These are phyloP conservation scores for Avena eriantha DNA, from an alignment of 176 grass and related monocot genomes.

Conservation along the genomic window DNA sequence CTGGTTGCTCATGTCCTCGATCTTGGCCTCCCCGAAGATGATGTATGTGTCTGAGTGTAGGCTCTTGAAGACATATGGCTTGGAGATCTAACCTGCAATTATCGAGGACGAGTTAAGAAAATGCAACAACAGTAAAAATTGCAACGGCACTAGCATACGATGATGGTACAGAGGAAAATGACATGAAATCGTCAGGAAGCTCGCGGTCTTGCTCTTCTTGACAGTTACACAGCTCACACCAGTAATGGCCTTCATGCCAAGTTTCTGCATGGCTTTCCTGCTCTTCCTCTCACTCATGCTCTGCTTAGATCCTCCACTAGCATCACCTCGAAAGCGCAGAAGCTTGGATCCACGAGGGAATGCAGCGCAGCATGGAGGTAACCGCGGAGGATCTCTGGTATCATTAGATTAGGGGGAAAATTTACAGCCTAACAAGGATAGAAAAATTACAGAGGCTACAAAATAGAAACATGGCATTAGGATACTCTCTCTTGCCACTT, in stretches of 20 bases:
- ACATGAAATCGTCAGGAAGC: neutral
- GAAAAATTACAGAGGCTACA: too few relatives aligned
- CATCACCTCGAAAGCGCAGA: slow-evolving; percentile 20
- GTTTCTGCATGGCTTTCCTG: slow-evolving; percentile 45
- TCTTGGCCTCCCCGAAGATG: slow-evolving; percentile 26
- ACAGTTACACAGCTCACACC: slow-evolving; percentile 45
- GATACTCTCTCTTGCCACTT: too few relatives aligned
- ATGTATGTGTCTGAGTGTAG: slow-evolving; percentile 19
- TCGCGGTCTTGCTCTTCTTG: slow-evolving; percentile 52
- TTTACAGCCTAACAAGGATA: too few relatives aligned
- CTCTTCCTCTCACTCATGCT: slow-evolving; percentile 49
- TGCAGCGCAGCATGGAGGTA: too few relatives aligned
- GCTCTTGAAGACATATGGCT: slow-evolving; percentile 20
- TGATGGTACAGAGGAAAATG: neutral
- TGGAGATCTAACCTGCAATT: neutral
- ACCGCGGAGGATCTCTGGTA: too few relatives aligned
- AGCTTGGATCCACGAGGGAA: neutral
- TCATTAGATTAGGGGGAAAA: too few relatives aligned
- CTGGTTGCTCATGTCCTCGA: slow-evolving; percentile 21
- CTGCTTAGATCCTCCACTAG: slow-evolving; percentile 39
- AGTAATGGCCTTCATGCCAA: slow-evolving; percentile 47
- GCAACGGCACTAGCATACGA: neutral
- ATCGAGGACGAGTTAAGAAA: neutral
- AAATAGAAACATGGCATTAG: too few relatives aligned
- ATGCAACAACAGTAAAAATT: neutral